Base-by-base conservation (phyloP, 257 asterid species). In the Salvia rosmarinus region DNA sequence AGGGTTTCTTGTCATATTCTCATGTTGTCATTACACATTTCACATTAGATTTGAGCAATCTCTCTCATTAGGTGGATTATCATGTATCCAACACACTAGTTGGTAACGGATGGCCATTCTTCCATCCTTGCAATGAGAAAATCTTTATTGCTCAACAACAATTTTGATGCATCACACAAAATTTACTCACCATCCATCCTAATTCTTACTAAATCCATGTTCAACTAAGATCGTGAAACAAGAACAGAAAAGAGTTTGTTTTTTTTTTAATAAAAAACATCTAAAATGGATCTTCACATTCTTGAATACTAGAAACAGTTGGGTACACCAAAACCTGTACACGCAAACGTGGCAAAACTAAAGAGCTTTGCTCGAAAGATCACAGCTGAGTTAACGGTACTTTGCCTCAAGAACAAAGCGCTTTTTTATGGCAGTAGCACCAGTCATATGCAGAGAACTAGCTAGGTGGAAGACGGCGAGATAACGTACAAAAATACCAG, bases 281-380 rank as follows among this genome's bases (percentile, higher is more conserved):
- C 56, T 35, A 35, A 16, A 73, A 25, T 9, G 21, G 16, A 39
- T 25, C 39, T 43, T 17, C 60, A 68, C 67, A 62, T 70, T 52
- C 68, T 44, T 63, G 57, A 28, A 43, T 21, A 63, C 35, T 62
- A 76, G 44, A 14, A 61, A 66, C 2, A 51, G 61, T 68, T 30
- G 12, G 40, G 44, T 64, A 55, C 73, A 57, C 39, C 20, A 32
- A 43, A 23, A 44, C 75, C 72, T 78, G 72, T 78, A 78, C 78
- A 78, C 19, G 60, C 14, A 44, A 8, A 5, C 14, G 37, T 2
- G n/a, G 77, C 39, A 47, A 34, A 40, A 43, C 61, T 20, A 19
- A 39, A 47, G 49, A 67, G 67, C 20, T 49, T 40, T 5, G 67
- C 67, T 73, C 1, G 10, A 25, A 25, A 19, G 39, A 51, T 32